Evolutionary conservation across 2,329 filamentous ascomycete genomes (phyloP), one percentile per base, ranked within the genome.

Genomic region (Malbranchea zuffiana): DNA sequence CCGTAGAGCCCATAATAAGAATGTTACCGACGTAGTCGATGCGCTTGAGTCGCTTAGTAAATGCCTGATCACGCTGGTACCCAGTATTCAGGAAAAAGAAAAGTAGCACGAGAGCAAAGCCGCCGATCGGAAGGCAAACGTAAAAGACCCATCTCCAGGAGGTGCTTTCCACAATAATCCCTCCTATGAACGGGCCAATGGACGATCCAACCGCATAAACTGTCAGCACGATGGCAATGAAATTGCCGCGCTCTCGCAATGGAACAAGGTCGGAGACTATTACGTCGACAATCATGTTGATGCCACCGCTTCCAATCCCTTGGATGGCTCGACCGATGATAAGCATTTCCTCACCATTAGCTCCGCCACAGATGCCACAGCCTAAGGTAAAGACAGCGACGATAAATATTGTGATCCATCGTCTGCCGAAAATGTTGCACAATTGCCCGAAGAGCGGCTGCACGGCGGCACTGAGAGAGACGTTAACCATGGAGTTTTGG

Each of bases 121-220:
- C 69, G 20, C 59, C 64, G 16, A 74, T 60, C 0, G 71, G 71
- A 1, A 65, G 53, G 35, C 74, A 75, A 50, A 74, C 68, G 59
- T 68, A 74, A 46, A 71, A 72, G 25, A 63, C 66, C 67, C 69
- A 74, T 35, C 69, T 54, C 70, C 69, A 74, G 12, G 52, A 58
- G 0, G 61, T 55, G 8, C 60, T 46, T 37, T 62, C 53, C 0
- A 64, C 59, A 17, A 53, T 37, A 17, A 45, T 42, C 45, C 52
- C 46, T 11, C 52, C 51, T 27, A 53, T 42, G 6, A 54, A 25
- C 3, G 49, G 47, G 4, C 45, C 47, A 21, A 44, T 33, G 5
- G 33, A 42, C 6, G 35, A 32, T 23, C 36, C 68, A 6, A 71
- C 38, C 0, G 66, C 68, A 67, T 68, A 74, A n/a, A 71, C 60